Conservation (phyloP, 2,329 filamentous ascomycete genomes). For the Berkeleyomyces rouxiae region DNA sequence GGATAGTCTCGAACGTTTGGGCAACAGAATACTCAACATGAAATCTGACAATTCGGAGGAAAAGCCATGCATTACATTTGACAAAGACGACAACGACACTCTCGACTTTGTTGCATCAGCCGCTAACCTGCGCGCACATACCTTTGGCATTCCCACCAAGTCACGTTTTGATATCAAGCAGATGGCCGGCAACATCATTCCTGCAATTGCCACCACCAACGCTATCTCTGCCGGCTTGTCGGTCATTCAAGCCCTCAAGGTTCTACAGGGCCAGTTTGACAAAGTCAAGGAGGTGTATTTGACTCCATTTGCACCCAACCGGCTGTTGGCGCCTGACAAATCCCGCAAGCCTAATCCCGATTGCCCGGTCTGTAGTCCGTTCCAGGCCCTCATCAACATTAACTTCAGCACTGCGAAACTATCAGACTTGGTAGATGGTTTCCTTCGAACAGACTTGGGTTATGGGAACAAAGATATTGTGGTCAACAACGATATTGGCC, state of each 20-base stretch:
- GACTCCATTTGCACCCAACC: constrained; percentile 44
- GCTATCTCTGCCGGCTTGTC: constrained; percentile 89
- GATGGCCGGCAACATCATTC: constrained; percentile 98
- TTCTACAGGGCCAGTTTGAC: constrained; percentile 54
- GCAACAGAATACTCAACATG: constrained; percentile 51
- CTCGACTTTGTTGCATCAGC: constrained; percentile 85
- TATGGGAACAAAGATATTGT: constrained; percentile 68
- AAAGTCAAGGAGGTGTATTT: constrained; percentile 74
- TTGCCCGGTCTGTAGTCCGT: constrained; percentile 70
- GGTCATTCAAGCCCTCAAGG: constrained; percentile 83
- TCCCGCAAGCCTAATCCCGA: constrained; percentile 54
- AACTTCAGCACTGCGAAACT: constrained; percentile 57
- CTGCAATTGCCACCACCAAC: constrained; percentile 94
- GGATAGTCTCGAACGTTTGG: constrained; percentile 64
- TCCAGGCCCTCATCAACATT: constrained; percentile 47
- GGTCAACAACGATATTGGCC: constrained; percentile 53
- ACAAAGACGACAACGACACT: constrained; percentile 93
- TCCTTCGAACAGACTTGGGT: constrained; percentile 52
- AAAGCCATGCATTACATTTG: constrained; percentile 61
- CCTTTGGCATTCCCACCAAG: constrained; percentile 79
- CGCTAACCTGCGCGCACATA: constrained; percentile 70
- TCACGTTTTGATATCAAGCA: constrained; percentile 96
- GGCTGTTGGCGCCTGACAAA: constrained; percentile 41
- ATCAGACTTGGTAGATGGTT: constrained; percentile 58
- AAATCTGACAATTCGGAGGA: constrained; percentile 35